Evolutionary conservation across 2,329 filamentous ascomycete genomes (phyloP).

Genomic region (Furcasterigmium sp.): DNA sequence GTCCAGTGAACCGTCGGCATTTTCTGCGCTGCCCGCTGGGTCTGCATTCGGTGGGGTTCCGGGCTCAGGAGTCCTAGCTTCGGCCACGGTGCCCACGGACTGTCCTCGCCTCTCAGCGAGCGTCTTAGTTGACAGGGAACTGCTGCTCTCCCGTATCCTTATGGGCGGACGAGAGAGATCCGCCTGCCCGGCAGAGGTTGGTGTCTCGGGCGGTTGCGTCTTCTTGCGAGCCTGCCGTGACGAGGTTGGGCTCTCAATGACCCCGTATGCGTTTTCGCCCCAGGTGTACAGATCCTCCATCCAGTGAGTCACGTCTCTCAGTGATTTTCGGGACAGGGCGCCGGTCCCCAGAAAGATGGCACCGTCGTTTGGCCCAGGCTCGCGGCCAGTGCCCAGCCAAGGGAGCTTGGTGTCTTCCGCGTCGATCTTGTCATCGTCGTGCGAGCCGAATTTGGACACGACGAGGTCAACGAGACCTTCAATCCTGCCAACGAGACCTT

Average conservation of each 20-base stretch:
- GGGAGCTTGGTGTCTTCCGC: conserved; percentile 16
- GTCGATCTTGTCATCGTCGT: conserved; percentile 23
- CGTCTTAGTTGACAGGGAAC: conserved; percentile 6
- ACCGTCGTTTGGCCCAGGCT: conserved; percentile 70
- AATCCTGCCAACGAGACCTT: conserved; percentile 75
- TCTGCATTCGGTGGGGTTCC: not conserved
- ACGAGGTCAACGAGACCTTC: conserved; percentile 84
- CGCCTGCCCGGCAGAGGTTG: too few species aligned
- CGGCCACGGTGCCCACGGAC: conserved; percentile 9
- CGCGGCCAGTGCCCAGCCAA: conserved; percentile 72
- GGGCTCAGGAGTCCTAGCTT: conserved; percentile 5
- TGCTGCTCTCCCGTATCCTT: not conserved
- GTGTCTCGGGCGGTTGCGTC: conserved; percentile 15
- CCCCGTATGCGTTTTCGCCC: conserved; percentile 79
- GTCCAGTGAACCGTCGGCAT: conserved; percentile 38
- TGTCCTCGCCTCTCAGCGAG: conserved; percentile 11
- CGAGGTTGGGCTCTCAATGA: conserved; percentile 72
- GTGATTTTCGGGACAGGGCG: conserved; percentile 62
- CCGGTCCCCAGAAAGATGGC: conserved; percentile 81
- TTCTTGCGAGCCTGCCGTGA: conserved; percentile 46
- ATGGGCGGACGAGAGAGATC: conserved; percentile 4
- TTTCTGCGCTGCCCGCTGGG: conserved; percentile 10
- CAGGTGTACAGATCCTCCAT: conserved; percentile 82
- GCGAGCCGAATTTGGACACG: conserved; percentile 73
- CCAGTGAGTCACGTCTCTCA: conserved; percentile 75